Evolutionary conservation across 2,329 filamentous ascomycete genomes (phyloP), one percentile per base, ranked within the genome.

Genomic region (Ophiostoma perfectum): DNA sequence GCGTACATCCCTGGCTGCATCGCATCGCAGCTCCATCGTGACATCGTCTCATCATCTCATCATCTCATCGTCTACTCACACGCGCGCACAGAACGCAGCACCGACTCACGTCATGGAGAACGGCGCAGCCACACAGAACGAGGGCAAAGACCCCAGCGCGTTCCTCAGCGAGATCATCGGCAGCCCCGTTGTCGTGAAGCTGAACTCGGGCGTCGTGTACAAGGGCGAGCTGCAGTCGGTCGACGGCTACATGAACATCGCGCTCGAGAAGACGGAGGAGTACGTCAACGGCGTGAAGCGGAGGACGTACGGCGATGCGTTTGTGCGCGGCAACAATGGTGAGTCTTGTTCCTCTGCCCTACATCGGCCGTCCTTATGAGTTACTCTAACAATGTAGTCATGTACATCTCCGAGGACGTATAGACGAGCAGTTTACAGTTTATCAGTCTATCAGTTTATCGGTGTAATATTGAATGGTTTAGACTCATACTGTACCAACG

Each of bases 201-300:
- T 99, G 74, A 99, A 99, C 81, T 97, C 93, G n/a, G 95, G 95
- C 67, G 93, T 97, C 70, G 89, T 98, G 71, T 99, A 97, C 85
- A 97, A 95, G 86, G 94, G 95, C 74, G 93, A 97, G 78, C 85
- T 98, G 49, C 93, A 98, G 78, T 97, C 93, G 0, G 94, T 99
- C 65, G 95, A 99, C 78, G 95, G 95, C 66, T 99, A 98, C 81
- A 99, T 99, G 95, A 99, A 99, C 81, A 97, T 99, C 77, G 94
- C 95, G 12, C 86, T 99, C 42, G 95, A 99, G 79, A 95, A 97
- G 81, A 96, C 93, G 27, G 89, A 92, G 72, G 95, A 99, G 80
- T 93, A 89, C 74, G 90, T 97, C 73, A 90, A 96, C 76, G 94
- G 93, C 58, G 86, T 88, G 72, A 87, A 94, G 79, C 86, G 90